These are phyloP conservation scores for Casuarina cunninghamiana DNA, from an alignment of 306 rosid genomes.

Conservation along the genomic window DNA sequence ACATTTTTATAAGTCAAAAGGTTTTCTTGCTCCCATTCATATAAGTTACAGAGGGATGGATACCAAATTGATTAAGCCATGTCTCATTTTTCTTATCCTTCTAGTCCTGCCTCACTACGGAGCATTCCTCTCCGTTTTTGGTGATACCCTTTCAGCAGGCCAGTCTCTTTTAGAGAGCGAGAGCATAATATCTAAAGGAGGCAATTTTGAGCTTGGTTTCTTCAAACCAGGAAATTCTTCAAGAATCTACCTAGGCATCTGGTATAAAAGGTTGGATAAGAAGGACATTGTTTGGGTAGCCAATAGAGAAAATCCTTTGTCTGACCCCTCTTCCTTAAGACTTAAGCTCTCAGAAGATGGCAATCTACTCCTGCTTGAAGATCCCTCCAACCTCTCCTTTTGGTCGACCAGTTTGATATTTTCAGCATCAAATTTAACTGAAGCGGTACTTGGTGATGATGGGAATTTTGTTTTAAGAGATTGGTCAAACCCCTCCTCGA, in stretches of 20 bases:
- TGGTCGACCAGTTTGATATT: background rate
- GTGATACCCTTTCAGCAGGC: too few species aligned
- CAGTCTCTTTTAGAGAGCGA: too few species aligned
- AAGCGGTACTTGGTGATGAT: background rate
- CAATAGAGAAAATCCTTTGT: slow-evolving; percentile 1
- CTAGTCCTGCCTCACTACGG: too few species aligned
- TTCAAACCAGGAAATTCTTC: background rate
- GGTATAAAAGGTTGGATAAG: background rate
- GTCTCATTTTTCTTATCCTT: too few species aligned
- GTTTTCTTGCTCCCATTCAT: too few species aligned
- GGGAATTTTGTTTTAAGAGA: background rate
- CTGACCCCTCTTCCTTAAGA: background rate
- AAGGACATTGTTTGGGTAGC: background rate
- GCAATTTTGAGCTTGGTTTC: background rate
- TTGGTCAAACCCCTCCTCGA: too few species aligned
- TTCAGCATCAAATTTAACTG: background rate
- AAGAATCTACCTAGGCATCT: background rate
- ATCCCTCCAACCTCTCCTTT: background rate
- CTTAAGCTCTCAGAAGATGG: background rate
- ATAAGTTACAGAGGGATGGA: too few species aligned
- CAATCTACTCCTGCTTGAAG: background rate
- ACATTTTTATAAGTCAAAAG: too few species aligned
- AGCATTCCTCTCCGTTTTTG: too few species aligned
- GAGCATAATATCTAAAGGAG: too few species aligned
- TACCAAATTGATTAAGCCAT: too few species aligned